Conservation (phyloP, 208 protist genomes). For the Tritrichomonas musculus region DNA sequence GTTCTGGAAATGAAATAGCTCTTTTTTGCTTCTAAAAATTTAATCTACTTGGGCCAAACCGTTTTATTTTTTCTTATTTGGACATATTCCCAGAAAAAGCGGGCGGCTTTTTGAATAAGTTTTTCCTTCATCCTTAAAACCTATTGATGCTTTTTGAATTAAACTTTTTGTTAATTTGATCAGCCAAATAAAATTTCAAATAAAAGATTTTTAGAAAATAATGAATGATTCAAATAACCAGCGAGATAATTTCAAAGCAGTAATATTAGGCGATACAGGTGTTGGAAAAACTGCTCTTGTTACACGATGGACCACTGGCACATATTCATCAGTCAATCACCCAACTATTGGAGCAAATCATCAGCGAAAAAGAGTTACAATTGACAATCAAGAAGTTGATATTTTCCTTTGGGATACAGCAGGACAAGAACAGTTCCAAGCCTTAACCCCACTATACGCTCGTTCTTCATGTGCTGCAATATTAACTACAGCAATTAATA, state of each 20-base stretch:
- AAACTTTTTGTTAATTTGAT: too few relatives aligned
- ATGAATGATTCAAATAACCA: neutral
- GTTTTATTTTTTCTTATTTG: too few relatives aligned
- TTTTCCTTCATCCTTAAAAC: too few relatives aligned
- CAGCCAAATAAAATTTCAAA: too few relatives aligned
- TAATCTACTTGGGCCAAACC: too few relatives aligned
- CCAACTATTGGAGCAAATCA: slow-evolving; percentile 6
- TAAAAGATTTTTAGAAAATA: too few relatives aligned
- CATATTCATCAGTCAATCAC: neutral
- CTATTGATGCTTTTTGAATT: too few relatives aligned
- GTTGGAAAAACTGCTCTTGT: neutral
- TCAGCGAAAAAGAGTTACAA: neutral
- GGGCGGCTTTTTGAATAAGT: too few relatives aligned
- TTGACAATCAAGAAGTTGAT: neutral
- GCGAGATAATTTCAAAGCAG: neutral
- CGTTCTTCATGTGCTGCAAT: neutral
- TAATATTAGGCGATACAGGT: neutral
- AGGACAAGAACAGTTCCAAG: neutral
- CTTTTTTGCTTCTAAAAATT: too few relatives aligned
- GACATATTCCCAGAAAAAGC: too few relatives aligned
- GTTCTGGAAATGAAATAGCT: too few relatives aligned
- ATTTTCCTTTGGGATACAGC: slow-evolving; percentile 13
- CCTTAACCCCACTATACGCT: neutral
- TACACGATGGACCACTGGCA: neutral
- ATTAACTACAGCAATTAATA: neutral